A percentile compares a stretch with the other conserved stretches of the same genome.
phyloP scores from a whole-genome alignment of 1,139 yeast genomes.

The Saccharomyces uvarum region DNA sequence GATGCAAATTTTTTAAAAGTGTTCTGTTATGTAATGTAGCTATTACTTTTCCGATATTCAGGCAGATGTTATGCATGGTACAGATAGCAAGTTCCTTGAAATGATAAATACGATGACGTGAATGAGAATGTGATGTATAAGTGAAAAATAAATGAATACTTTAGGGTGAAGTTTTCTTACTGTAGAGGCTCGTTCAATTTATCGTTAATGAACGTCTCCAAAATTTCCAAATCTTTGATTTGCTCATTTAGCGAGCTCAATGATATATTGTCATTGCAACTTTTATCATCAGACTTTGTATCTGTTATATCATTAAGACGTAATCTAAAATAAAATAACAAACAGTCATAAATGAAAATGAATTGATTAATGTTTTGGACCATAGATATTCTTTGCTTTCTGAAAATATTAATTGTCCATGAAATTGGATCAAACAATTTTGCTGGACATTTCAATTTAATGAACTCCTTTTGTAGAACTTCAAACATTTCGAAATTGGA shows the following conservation, averaged over 20 bases:
- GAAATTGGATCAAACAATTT: conserved; percentile 43
- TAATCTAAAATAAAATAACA: conserved; percentile 29
- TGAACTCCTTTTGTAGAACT: conserved; percentile 5
- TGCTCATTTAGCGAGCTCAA: not conserved
- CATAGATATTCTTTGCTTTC: conserved; percentile 75
- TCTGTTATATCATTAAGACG: conserved; percentile 6
- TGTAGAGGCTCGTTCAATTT: conserved; percentile 1
- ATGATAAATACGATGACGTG: not conserved
- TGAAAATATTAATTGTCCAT: conserved; percentile 42
- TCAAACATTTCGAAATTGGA: conserved; percentile 27
- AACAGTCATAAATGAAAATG: conserved; percentile 59
- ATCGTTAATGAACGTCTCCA: not conserved
- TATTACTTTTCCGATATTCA: not conserved
- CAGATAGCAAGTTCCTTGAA: not conserved
- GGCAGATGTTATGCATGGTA: not conserved
- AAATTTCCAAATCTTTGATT: not conserved
- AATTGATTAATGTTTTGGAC: conserved; percentile 77
- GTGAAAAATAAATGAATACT: not conserved
- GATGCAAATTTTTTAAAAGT: not conserved
- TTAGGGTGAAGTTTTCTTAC: not conserved
- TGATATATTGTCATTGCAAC: not conserved
- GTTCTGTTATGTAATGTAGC: not conserved
- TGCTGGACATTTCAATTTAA: conserved; percentile 1
- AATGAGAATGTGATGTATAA: too few relatives aligned
- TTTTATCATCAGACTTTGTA: conserved; percentile 6